Evolutionary conservation across 805 yeast genomes (phyloP).

Genomic region (Huiozyma naganishii): DNA sequence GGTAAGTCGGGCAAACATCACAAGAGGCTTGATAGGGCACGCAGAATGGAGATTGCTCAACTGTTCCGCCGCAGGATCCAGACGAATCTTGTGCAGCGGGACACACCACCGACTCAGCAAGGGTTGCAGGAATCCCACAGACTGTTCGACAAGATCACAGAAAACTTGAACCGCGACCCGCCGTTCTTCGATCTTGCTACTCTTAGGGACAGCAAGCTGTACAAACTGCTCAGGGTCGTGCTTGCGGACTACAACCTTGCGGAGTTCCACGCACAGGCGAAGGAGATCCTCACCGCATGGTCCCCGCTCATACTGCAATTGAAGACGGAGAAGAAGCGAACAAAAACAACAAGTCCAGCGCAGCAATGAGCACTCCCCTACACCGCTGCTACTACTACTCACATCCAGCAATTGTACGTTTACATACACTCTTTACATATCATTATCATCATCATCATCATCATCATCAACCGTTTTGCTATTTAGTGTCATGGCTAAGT

Average conservation of each 20-base stretch:
- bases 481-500: too few species aligned
- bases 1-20: not conserved
- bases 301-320: constrained; percentile 12
- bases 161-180: constrained; percentile 17
- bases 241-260: constrained; percentile 16
- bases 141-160: constrained; percentile 17
- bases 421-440: too few species aligned
- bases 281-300: constrained; percentile 19
- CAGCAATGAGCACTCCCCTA: not conserved
- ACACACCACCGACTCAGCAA: constrained; percentile 16
- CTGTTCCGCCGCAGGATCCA: constrained; percentile 25
- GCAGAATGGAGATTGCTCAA: constrained; percentile 20
- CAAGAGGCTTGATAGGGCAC: constrained; percentile 13
- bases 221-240: constrained; percentile 24
- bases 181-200: constrained; percentile 25
- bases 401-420: too few species aligned
- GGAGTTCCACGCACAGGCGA: constrained; percentile 23
- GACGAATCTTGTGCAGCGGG: constrained; percentile 24
- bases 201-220: constrained; percentile 21
- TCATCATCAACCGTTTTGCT: too few species aligned
- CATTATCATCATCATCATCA: too few species aligned
- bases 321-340: constrained; percentile 15
- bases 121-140: constrained; percentile 21
- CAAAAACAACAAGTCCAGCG: not conserved
- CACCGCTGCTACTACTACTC: not conserved